Evolutionary conservation across 2,329 filamentous ascomycete species (phyloP).

Genomic region (Aspergillus fructus): DNA sequence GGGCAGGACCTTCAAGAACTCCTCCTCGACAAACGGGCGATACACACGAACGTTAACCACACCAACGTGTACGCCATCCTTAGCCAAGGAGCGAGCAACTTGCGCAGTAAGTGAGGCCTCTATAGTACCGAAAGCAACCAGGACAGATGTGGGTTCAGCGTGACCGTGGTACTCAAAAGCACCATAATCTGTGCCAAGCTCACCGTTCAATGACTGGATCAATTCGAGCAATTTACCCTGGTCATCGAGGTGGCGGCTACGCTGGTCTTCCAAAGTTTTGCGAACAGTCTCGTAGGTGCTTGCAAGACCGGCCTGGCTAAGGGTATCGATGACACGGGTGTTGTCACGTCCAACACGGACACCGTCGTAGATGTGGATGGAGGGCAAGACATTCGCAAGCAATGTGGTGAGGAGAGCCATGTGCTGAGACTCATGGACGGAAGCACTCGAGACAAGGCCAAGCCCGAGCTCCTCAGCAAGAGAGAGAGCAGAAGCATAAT

Average conservation of each 20-base stretch:
- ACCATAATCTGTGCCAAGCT: constrained; percentile 89
- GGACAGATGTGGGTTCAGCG: constrained; percentile 71
- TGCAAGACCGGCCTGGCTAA: constrained; percentile 69
- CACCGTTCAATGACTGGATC: constrained; percentile 75
- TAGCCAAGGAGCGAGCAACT: constrained; percentile 70
- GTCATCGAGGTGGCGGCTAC: constrained; percentile 67
- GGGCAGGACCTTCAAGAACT: constrained; percentile 81
- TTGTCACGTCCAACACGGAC: constrained; percentile 80
- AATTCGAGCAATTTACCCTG: constrained; percentile 71
- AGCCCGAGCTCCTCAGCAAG: constrained; percentile 88
- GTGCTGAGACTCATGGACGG: constrained; percentile 89
- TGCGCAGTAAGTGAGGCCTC: constrained; percentile 85
- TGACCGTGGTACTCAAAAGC: constrained; percentile 95
- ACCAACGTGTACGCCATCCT: constrained; percentile 74
- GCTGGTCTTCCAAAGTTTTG: constrained; percentile 60
- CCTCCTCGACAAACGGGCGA: constrained; percentile 91
- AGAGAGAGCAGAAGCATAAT: constrained; percentile 79
- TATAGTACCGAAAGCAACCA: constrained; percentile 89
- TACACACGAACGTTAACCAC: constrained; percentile 91
- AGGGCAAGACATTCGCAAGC: constrained; percentile 74
- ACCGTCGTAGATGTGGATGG: constrained; percentile 85
- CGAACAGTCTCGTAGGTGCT: constrained; percentile 67
- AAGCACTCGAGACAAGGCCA: constrained; percentile 79
- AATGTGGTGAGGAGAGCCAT: constrained; percentile 88
- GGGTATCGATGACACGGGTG: constrained; percentile 75